Percentiles rank a stretch among this genome's conserved stretches.
Conservation (phyloP, 2,329 filamentous ascomycete genomes). For the Nigrograna mackinnonii region DNA sequence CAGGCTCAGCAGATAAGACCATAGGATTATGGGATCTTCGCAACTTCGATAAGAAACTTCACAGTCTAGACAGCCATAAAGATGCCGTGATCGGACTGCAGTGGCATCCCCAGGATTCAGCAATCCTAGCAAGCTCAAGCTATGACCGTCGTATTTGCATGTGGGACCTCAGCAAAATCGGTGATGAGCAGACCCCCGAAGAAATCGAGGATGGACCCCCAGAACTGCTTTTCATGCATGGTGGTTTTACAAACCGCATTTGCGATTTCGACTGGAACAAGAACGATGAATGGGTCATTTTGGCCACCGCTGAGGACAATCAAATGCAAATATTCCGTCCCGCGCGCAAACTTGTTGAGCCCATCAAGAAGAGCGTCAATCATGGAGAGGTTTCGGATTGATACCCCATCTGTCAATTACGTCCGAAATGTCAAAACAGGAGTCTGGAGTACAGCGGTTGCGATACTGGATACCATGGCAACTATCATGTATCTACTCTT, state of each 20-base stretch:
- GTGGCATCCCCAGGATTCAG: conserved; percentile 91
- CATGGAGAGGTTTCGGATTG: conserved; percentile 44
- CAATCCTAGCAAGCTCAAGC: conserved; percentile 86
- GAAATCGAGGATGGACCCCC: conserved; percentile 94
- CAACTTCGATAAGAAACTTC: conserved; percentile 86
- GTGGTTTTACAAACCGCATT: conserved; percentile 94
- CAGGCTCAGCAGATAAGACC: conserved; percentile 92
- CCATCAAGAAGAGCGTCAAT: conserved; percentile 35
- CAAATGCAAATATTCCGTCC: conserved; percentile 79
- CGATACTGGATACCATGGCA: too few relatives aligned
- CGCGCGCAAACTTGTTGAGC: conserved; percentile 40
- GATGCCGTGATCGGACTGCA: conserved; percentile 89
- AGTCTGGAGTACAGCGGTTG: too few relatives aligned
- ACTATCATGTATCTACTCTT: too few relatives aligned
- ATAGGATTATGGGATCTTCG: conserved; percentile 95
- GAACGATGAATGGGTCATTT: conserved; percentile 95
- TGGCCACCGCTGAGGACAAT: conserved; percentile 95
- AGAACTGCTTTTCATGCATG: conserved; percentile 98
- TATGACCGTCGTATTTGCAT: conserved; percentile 94
- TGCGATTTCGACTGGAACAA: conserved; percentile 98
- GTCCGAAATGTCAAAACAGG: too few relatives aligned
- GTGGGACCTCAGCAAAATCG: conserved; percentile 91
- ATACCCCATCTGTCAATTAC: too few relatives aligned
- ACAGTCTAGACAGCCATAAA: conserved; percentile 84
- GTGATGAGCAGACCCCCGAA: conserved; percentile 92